Evolutionary conservation across 176 grass and related monocot genomes (phyloP), one percentile per base, ranked within the genome.

Genomic region (Cocos nucifera): DNA sequence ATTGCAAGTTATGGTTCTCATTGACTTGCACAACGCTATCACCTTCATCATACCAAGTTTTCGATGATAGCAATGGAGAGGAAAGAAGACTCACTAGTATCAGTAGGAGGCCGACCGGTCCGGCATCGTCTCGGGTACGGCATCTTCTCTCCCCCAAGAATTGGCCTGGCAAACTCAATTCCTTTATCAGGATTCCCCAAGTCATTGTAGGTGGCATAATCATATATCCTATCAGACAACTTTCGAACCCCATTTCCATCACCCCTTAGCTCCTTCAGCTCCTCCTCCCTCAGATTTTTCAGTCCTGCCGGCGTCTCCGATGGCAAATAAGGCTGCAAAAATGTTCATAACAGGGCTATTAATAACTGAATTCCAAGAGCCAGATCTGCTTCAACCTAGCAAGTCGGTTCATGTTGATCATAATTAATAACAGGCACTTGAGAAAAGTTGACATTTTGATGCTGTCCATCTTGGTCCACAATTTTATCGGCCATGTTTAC

Each of bases 251-350:
- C 93, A 61, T 74, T 88, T 23, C 87, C 81, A 56, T 98, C 84
- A 56, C 93, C 93, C 64, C 76, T 80, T 19, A 92, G 72, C 49
- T 92, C 82, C 50, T 62, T 83, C 17, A 98, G 66, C 62, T 89
- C 93, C 71, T 92, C 83, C 51, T 92, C 79, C 48, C 93, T 92
- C 19, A 92, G 65, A 57, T 78, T 81, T 80, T 66, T 83, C 19
- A 92, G 79, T 30, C 84, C 93, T 0, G 78, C 72, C 32, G 93
- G 93, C 30, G 93, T 98, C 75, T 98, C 73, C 28, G 76, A 80
- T 54, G 87, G 87, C 76, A 98, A 77, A 64, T 92, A 98, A 12
- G 93, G 93, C 93, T 98, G 79, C 87, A 97, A 26, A 97, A 26
- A 20, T 44, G 35, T 44, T 44, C 35, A 44, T 12, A 44, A 44